Evolutionary conservation across 805 yeast genomes (phyloP).

Genomic region (Metschnikowia kunwiensis): DNA sequence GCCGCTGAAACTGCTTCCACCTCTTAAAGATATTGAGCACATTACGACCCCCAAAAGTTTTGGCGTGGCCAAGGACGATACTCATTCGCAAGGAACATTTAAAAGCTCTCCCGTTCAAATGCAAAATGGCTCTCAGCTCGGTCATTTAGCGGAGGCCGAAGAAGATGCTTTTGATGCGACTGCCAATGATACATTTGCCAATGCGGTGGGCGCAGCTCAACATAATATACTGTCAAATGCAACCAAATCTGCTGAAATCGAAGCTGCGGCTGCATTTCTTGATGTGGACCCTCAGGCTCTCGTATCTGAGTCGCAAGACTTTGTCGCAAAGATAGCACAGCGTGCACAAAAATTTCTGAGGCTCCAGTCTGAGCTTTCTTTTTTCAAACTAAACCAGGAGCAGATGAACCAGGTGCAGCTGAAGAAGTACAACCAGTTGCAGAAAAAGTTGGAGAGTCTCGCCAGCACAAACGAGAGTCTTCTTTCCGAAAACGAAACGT

Average conservation of each 20-base stretch:
- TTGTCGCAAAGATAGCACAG: slow-evolving; percentile 22
- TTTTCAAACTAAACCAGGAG: slow-evolving; percentile 35
- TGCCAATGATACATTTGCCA: slow-evolving; percentile 19
- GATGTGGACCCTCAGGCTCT: slow-evolving; percentile 23
- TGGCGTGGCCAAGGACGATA: slow-evolving; percentile 36
- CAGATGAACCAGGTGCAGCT: slow-evolving; percentile 27
- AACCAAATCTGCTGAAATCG: slow-evolving; percentile 7
- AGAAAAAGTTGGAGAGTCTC: slow-evolving; percentile 20
- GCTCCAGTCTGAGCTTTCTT: slow-evolving; percentile 29
- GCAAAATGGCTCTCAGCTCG: slow-evolving; percentile 11
- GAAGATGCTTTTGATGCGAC: slow-evolving; percentile 18
- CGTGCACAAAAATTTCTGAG: slow-evolving; percentile 30
- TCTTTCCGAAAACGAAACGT: slow-evolving; percentile 16
- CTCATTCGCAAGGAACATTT: slow-evolving; percentile 9
- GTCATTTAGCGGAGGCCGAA: slow-evolving; percentile 13
- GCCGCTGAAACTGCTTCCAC: slow-evolving; percentile 41
- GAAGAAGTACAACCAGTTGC: slow-evolving; percentile 21
- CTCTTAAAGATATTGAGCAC: slow-evolving; percentile 41
- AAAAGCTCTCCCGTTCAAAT: slow-evolving; percentile 24
- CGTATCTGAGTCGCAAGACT: slow-evolving; percentile 9
- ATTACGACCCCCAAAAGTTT: slow-evolving; percentile 42
- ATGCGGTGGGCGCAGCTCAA: slow-evolving; percentile 5
- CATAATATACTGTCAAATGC: slow-evolving; percentile 8
- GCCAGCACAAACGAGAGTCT: slow-evolving; percentile 24
- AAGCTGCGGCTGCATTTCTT: slow-evolving; percentile 27